Conservation (phyloP, 2,329 filamentous ascomycete species). For the Diaporthe amygdali region DNA sequence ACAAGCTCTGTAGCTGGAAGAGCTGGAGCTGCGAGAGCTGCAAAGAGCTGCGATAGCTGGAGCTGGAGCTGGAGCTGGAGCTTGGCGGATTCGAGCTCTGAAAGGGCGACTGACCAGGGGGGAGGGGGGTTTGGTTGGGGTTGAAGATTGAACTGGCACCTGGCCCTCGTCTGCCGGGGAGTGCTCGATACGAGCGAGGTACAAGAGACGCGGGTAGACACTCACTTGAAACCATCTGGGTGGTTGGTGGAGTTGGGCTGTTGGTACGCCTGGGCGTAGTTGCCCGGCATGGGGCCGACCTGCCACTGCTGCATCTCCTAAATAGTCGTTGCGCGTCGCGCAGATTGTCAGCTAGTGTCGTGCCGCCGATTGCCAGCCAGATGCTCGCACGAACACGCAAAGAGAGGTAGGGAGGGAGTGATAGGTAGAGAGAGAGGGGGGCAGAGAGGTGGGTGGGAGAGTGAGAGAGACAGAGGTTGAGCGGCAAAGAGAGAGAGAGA, state of each 20-base stretch:
- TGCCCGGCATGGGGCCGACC: conserved; percentile 56
- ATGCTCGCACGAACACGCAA: neutral
- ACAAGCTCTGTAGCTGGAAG: neutral
- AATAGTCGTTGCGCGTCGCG: conserved; percentile 30
- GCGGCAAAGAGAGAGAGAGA: neutral
- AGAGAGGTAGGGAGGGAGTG: neutral
- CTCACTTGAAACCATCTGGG: conserved; percentile 64
- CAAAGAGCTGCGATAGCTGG: neutral
- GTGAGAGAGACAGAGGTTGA: neutral
- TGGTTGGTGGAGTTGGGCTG: conserved; percentile 57
- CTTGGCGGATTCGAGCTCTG: neutral
- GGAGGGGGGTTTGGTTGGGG: neutral
- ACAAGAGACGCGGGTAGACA: conserved; percentile 44
- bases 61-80: conserved; percentile 1
- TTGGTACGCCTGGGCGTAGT: conserved; percentile 35
- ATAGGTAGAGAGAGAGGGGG: neutral
- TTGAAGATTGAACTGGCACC: neutral
- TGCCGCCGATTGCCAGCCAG: neutral
- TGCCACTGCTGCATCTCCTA: conserved; percentile 68
- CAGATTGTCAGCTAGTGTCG: neutral
- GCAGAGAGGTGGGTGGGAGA: neutral
- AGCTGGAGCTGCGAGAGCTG: neutral
- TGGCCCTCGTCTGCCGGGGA: neutral
- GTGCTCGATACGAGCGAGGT: conserved; percentile 32
- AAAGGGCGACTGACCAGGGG: neutral